Base-by-base conservation (phyloP, 2,329 filamentous ascomycete genomes). In the Orbilia oligospora region DNA sequence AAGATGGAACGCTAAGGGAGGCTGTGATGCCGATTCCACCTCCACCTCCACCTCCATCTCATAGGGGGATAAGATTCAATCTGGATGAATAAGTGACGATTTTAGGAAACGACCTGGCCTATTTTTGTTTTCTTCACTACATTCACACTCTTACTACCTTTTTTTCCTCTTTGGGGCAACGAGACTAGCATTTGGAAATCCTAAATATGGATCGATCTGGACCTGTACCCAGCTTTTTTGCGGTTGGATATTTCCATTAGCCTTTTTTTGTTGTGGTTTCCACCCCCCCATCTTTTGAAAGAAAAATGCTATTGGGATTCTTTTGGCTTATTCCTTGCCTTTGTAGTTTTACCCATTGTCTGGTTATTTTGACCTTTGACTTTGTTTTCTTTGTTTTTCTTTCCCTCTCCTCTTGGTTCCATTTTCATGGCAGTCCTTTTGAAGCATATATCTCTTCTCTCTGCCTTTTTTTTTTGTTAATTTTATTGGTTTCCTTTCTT, bases 21-120 rank as follows among this genome's bases (percentile, higher is more conserved):
- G 44, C 68, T 22, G 16, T 36, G 9, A 68, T 72, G 53, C 75
- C 75, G 12, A 14, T 65, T 38, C 75, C 75, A 18, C 73, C 73
- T n/a, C 67, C 73, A 16, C 61, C 67, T 38, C 66, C 66, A 49
- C 18, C 14, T 51, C 18, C 3, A 49, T 8, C 14, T 51, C 18
- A 2, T 27, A 64, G 20, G 12, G 71, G 33, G 20, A 22, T 63
- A 18, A 63, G 75, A 41, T 53, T 78, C 20, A 53, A 68, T 65
- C 56, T 78, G 30, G 75, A 78, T 14, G 67, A 77, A 8, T 77
- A 61, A 71, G 16, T 5, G 14, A 22, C 5, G n/a, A 36, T 18
- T 55, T 55, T 24, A 8, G 16, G 24, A 33, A 55, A 41, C 12
- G 12, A 41, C 14, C 3, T 6, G 27, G 5, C 24, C 22, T 33